Evolutionary conservation across 1,139 yeast species (phyloP).

Genomic region (Diutina neorugosa): DNA sequence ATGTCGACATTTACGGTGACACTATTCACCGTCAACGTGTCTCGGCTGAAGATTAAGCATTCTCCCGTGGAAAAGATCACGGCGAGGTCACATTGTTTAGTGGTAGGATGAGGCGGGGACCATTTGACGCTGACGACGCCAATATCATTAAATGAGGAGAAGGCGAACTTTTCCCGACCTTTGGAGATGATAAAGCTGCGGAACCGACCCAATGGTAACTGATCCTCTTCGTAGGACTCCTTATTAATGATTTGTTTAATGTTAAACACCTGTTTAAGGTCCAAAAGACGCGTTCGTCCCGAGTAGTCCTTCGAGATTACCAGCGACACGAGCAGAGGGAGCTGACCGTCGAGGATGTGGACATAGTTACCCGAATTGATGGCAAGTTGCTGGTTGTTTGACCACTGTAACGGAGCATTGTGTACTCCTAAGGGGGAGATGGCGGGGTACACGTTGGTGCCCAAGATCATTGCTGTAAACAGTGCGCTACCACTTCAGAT

Average conservation of each 20-base stretch:
- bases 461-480: not conserved
- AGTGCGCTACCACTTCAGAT: not conserved
- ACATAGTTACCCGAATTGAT: not conserved
- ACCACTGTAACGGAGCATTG: slow-evolving; percentile 1
- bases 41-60: not conserved
- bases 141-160: not conserved
- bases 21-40: not conserved
- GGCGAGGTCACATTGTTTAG: not conserved
- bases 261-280: not conserved
- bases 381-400: not conserved
- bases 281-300: slow-evolving; percentile 1
- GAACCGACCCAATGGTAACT: not conserved
- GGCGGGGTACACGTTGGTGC: not conserved
- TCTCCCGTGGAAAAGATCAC: slow-evolving; percentile 1
- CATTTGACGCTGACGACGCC: not conserved
- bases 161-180: not conserved
- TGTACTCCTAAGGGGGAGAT: not conserved
- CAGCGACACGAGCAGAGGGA: slow-evolving; percentile 1
- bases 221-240: slow-evolving; percentile 1
- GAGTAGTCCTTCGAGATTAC: slow-evolving; percentile 1
- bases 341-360: not conserved
- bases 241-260: not conserved
- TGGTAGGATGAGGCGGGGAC: not conserved
- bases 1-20: not conserved
- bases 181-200: not conserved